phyloP scores from a whole-genome alignment of 192 early-diverging fungal species.

The Helicostylum pulchrum region DNA sequence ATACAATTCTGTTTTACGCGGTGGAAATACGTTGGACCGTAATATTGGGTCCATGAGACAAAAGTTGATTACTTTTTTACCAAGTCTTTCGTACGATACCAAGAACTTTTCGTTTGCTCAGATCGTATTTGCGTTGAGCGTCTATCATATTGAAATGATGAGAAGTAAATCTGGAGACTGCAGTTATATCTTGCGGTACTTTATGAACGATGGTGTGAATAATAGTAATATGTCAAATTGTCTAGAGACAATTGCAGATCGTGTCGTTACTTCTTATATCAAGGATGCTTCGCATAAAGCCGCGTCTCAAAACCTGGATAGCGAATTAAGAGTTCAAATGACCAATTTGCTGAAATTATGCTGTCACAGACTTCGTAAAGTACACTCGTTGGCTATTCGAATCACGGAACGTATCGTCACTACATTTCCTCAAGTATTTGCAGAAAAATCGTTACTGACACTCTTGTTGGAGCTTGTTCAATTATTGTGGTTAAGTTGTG shows the following conservation, averaged over 20 bases:
- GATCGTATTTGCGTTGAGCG: constrained; percentile 77
- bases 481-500: constrained; percentile 73
- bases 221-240: constrained; percentile 65
- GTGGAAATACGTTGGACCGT: constrained; percentile 38
- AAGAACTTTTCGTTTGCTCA: constrained; percentile 66
- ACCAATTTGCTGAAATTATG: constrained; percentile 61
- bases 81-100: constrained; percentile 48
- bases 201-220: constrained; percentile 81
- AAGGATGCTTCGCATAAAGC: constrained; percentile 42
- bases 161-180: constrained; percentile 66
- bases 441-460: constrained; percentile 65
- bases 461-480: constrained; percentile 82
- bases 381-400: constrained; percentile 62
- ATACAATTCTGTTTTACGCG: constrained; percentile 77
- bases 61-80: constrained; percentile 52
- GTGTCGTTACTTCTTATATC: constrained; percentile 46
- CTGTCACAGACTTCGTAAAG: constrained; percentile 64
- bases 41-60: constrained; percentile 53
- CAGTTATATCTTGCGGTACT: constrained; percentile 72
- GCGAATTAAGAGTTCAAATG: constrained; percentile 50
- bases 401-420: constrained; percentile 55
- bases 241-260: constrained; percentile 73
- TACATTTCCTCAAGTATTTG: constrained; percentile 74
- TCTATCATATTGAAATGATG: constrained; percentile 80
- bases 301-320: constrained; percentile 44